Evolutionary conservation across 1,139 yeast genomes (phyloP).

Genomic region (Yamadazyma atlantica): DNA sequence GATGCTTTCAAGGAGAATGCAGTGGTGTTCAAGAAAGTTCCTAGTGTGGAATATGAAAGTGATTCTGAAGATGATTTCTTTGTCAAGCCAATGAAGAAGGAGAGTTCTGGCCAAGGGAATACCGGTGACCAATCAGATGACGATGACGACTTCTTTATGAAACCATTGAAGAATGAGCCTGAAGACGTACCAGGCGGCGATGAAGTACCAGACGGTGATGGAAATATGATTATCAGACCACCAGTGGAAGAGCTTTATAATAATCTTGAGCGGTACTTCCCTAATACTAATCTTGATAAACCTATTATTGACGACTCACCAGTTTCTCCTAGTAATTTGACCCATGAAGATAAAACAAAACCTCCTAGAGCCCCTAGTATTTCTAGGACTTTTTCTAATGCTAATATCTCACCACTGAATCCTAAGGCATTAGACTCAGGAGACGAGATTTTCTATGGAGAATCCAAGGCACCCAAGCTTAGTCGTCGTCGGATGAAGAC

Average conservation of each 20-base stretch:
- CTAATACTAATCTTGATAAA: conserved; percentile 87
- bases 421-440: conserved; percentile 24
- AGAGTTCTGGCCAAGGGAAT: conserved; percentile 5
- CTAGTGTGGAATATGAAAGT: conserved; percentile 47
- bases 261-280: conserved; percentile 88
- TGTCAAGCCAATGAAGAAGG: conserved; percentile 48
- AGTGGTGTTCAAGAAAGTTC: conserved; percentile 73
- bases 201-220: not conserved
- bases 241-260: conserved; percentile 93
- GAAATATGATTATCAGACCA: conserved; percentile 67
- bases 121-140: conserved; percentile 13
- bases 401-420: conserved; percentile 42
- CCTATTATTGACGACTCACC: conserved; percentile 87
- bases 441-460: conserved; percentile 38
- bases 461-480: conserved; percentile 26
- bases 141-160: conserved; percentile 34
- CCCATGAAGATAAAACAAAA: conserved; percentile 6
- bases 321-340: conserved; percentile 42
- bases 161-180: conserved; percentile 18
- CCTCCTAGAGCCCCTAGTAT: conserved; percentile 35
- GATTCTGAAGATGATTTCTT: conserved; percentile 56
- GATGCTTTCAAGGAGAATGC: conserved; percentile 68
- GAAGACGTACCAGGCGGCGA: not conserved
- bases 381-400: conserved; percentile 49
- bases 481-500: conserved; percentile 64